These are phyloP conservation scores for Calonectria ilicicola DNA, from an alignment of 2,329 filamentous ascomycete genomes.

Conservation along the genomic window DNA sequence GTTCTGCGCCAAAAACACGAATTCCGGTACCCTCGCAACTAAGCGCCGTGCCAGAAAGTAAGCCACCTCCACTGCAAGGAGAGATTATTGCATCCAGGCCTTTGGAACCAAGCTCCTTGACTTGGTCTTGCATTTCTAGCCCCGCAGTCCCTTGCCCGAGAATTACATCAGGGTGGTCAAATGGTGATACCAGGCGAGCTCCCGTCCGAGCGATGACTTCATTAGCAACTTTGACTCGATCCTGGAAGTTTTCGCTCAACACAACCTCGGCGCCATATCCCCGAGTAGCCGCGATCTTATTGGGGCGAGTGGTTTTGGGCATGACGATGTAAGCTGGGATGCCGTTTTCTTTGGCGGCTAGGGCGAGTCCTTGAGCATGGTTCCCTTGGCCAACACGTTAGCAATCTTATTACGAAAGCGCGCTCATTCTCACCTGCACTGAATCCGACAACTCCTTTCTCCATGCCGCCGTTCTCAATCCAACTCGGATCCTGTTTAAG, in stretches of 20 bases:
- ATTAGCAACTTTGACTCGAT: slow-evolving; percentile 82
- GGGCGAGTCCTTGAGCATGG: slow-evolving; percentile 90
- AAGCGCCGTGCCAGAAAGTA: slow-evolving; percentile 86
- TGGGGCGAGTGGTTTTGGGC: slow-evolving; percentile 82
- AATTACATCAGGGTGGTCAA: slow-evolving; percentile 92
- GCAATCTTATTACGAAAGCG: slow-evolving; percentile 63
- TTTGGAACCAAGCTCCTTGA: slow-evolving; percentile 29
- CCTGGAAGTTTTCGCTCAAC: slow-evolving; percentile 83
- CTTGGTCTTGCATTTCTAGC: slow-evolving; percentile 12
- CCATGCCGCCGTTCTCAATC: background rate
- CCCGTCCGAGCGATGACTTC: slow-evolving; percentile 77
- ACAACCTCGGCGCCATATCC: slow-evolving; percentile 66
- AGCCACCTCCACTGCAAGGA: slow-evolving; percentile 88
- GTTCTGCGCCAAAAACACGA: slow-evolving; percentile 88
- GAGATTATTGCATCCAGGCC: slow-evolving; percentile 79
- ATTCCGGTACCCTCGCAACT: slow-evolving; percentile 80
- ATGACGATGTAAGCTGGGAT: slow-evolving; percentile 92
- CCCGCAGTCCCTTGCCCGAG: slow-evolving; percentile 84
- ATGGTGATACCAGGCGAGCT: slow-evolving; percentile 86
- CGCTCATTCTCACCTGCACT: slow-evolving; percentile 62
- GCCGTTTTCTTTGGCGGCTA: slow-evolving; percentile 80
- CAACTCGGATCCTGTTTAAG: slow-evolving; percentile 51
- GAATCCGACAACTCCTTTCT: background rate
- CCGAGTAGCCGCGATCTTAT: slow-evolving; percentile 86
- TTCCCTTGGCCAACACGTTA: slow-evolving; percentile 71